Evolutionary conservation across 306 rosid genomes (phyloP).

Genomic region (Rubus parviflorus): DNA sequence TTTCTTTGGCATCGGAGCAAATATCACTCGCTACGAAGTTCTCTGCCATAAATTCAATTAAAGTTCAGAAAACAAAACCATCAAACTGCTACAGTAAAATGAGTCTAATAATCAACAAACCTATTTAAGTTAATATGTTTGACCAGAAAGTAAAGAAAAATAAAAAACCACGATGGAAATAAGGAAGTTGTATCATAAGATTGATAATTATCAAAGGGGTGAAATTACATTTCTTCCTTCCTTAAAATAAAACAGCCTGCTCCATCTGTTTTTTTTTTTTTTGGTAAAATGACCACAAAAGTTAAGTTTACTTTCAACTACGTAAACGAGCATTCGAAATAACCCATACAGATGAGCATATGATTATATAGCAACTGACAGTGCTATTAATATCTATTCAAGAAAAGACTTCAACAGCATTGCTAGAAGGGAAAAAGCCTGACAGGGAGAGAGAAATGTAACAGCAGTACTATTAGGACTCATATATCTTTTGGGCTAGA

Average conservation of each 20-base stretch:
- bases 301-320: neutral
- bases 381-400: slow-evolving; percentile 3
- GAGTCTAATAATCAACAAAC: slow-evolving; percentile 20
- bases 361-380: neutral
- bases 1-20: slow-evolving; percentile 85
- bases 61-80: slow-evolving; percentile 15
- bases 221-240: neutral
- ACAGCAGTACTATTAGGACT: neutral
- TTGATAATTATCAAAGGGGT: neutral
- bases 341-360: neutral
- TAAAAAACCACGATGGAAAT: neutral
- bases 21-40: slow-evolving; percentile 59
- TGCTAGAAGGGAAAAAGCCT: slow-evolving; percentile 13
- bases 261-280: neutral
- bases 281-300: neutral
- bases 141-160: neutral
- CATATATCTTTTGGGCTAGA: too few relatives aligned
- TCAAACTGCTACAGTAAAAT: slow-evolving; percentile 17
- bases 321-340: neutral
- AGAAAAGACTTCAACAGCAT: neutral
- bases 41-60: slow-evolving; percentile 47
- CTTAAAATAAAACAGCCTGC: neutral
- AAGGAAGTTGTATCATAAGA: neutral
- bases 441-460: slow-evolving; percentile 17
- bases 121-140: neutral